A percentile compares a stretch with the other conserved stretches of the same genome.
Evolutionary conservation across 352 stramenopile species (phyloP).

Genomic region (Pseudoperonospora humuli): DNA sequence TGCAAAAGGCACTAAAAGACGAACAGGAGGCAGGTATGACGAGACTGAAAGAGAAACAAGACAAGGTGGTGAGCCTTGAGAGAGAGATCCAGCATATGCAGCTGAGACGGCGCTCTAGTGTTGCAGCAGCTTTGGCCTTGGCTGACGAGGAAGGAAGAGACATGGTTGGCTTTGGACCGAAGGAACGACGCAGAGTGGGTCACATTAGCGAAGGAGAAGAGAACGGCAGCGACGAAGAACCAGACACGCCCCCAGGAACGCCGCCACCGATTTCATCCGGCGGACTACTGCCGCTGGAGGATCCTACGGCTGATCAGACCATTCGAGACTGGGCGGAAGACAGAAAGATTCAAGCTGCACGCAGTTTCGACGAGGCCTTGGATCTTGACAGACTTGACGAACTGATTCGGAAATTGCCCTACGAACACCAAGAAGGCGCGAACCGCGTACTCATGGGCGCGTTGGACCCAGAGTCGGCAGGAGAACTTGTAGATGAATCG

Average conservation of each 20-base stretch:
- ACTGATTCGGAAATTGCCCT: slow-evolving; percentile 60
- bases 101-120: slow-evolving; percentile 40
- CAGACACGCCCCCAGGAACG: slow-evolving; percentile 65
- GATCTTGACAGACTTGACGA: slow-evolving; percentile 35
- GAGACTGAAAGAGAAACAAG: slow-evolving; percentile 67
- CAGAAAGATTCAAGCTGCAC: slow-evolving; percentile 40
- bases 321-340: slow-evolving; percentile 64
- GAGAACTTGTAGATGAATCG: slow-evolving; percentile 41
- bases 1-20: slow-evolving; percentile 49
- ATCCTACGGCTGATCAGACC: slow-evolving; percentile 51
- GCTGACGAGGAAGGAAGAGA: slow-evolving; percentile 29
- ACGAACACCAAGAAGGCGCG: slow-evolving; percentile 53
- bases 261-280: slow-evolving; percentile 60
- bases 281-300: slow-evolving; percentile 35
- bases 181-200: slow-evolving; percentile 21
- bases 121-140: slow-evolving; percentile 31
- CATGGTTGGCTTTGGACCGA: slow-evolving; percentile 42
- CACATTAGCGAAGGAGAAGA: slow-evolving; percentile 26
- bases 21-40: slow-evolving; percentile 61
- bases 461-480: slow-evolving; percentile 35
- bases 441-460: slow-evolving; percentile 52
- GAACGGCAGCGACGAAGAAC: slow-evolving; percentile 36
- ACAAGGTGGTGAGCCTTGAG: slow-evolving; percentile 54
- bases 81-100: slow-evolving; percentile 56
- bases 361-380: slow-evolving; percentile 30